Percentiles rank a stretch among this genome's conserved stretches.
phyloP scores from a whole-genome alignment of 163 green algal genomes.

The Scenedesmus sp. region DNA sequence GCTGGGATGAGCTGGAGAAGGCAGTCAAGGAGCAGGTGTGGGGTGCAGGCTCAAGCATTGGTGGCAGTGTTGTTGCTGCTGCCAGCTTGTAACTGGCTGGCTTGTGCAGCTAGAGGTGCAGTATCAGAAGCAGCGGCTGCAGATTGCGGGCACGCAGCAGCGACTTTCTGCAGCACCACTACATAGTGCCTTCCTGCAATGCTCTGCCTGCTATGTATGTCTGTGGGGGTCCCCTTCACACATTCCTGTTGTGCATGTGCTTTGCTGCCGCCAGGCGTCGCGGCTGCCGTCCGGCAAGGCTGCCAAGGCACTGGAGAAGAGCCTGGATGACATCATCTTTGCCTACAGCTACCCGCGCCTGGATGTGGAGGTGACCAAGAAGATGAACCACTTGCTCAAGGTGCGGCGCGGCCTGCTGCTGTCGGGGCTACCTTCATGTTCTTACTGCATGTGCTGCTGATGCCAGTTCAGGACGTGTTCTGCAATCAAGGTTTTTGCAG shows the following conservation, averaged over 20 bases:
- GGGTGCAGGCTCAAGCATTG: neutral
- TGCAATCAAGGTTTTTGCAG: too few species aligned
- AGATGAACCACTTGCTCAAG: slow-evolving; percentile 99
- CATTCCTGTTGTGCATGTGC: neutral
- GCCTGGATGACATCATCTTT: slow-evolving; percentile 84
- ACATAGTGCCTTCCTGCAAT: too few species aligned
- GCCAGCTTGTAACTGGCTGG: neutral
- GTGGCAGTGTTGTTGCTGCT: neutral
- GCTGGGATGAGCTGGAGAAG: slow-evolving; percentile 70
- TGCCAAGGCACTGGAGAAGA: slow-evolving; percentile 58
- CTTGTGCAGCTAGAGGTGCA: neutral
- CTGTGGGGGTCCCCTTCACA: neutral
- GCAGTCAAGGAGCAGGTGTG: slow-evolving; percentile 36
- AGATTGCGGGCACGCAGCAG: neutral
- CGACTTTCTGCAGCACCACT: neutral
- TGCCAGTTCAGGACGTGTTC: too few species aligned
- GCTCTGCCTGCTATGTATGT: neutral
- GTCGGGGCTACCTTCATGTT: neutral
- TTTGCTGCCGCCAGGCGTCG: neutral
- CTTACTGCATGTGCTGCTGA: neutral
- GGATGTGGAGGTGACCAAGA: slow-evolving; percentile 99
- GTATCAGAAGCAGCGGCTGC: slow-evolving; percentile 13
- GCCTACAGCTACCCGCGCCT: slow-evolving; percentile 95
- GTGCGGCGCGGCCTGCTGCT: slow-evolving; percentile 49
- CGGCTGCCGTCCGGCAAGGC: neutral